These are phyloP conservation scores for Stachybotrys elegans DNA, from an alignment of 2,329 filamentous ascomycete species.

Conservation along the genomic window DNA sequence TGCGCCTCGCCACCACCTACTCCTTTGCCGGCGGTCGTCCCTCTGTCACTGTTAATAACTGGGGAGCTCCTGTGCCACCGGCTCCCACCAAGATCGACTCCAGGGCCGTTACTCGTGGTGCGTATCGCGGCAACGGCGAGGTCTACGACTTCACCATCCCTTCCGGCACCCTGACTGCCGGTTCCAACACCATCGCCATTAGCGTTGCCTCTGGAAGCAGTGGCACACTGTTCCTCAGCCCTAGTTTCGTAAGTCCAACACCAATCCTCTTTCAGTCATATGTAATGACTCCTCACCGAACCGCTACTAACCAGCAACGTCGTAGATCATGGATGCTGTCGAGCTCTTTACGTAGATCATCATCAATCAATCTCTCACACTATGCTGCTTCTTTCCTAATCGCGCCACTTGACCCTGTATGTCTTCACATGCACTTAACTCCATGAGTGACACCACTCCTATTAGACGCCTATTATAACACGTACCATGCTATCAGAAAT, in stretches of 20 bases:
- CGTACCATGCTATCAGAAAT: too few species aligned
- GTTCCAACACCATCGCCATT: slow-evolving; percentile 60
- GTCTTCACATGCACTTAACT: slow-evolving; percentile 15
- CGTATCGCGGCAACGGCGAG: slow-evolving; percentile 59
- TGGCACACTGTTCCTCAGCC: slow-evolving; percentile 49
- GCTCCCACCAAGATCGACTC: slow-evolving; percentile 60
- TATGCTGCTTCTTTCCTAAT: too few species aligned
- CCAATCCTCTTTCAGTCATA: too few species aligned
- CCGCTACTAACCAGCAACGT: not conserved
- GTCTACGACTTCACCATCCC: slow-evolving; percentile 60
- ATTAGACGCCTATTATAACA: too few species aligned
- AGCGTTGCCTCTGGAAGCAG: slow-evolving; percentile 53
- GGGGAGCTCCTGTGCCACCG: slow-evolving; percentile 38
- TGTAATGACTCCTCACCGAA: too few species aligned
- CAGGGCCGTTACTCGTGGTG: slow-evolving; percentile 60
- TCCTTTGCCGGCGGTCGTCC: slow-evolving; percentile 57
- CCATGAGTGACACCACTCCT: too few species aligned
- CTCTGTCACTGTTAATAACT: slow-evolving; percentile 51
- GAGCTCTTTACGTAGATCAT: slow-evolving; percentile 17
- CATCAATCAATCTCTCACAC: too few species aligned
- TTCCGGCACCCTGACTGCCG: slow-evolving; percentile 51
- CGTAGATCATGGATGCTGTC: slow-evolving; percentile 18
- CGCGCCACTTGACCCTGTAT: too few species aligned
- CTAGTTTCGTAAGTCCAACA: too few species aligned
- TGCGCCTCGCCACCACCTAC: slow-evolving; percentile 61